These are phyloP conservation scores for Scolecobasidium constrictum DNA, from an alignment of 2,329 filamentous ascomycete species.

Conservation along the genomic window DNA sequence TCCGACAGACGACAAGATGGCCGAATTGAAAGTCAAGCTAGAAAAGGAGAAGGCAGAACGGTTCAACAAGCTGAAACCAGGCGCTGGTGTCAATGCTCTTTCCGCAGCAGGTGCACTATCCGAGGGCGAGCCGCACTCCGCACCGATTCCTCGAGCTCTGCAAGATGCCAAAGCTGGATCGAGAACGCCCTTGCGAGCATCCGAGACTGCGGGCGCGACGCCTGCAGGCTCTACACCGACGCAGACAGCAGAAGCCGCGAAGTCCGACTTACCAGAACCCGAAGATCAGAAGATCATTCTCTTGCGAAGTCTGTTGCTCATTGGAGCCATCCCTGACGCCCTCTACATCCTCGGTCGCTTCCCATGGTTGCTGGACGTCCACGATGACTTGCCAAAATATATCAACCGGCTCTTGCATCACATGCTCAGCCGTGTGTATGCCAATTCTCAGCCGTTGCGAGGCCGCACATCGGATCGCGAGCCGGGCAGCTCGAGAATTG, in stretches of 20 bases:
- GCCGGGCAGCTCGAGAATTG: background rate
- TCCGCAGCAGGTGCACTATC: constrained; percentile 76
- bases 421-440: constrained; percentile 66
- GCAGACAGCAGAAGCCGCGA: constrained; percentile 32
- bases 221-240: constrained; percentile 21
- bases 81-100: constrained; percentile 69
- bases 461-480: constrained; percentile 33
- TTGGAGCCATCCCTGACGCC: constrained; percentile 86
- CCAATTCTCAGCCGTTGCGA: constrained; percentile 36
- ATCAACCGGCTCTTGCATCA: constrained; percentile 80
- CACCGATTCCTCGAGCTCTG: constrained; percentile 21
- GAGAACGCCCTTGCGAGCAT: constrained; percentile 12
- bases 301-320: constrained; percentile 74
- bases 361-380: constrained; percentile 81
- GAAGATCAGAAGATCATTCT: constrained; percentile 80
- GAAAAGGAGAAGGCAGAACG: constrained; percentile 68
- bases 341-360: constrained; percentile 87
- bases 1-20: constrained; percentile 76
- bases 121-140: constrained; percentile 55
- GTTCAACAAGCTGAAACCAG: constrained; percentile 59
- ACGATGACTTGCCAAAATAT: constrained; percentile 67
- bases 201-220: constrained; percentile 10
- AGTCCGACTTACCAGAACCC: constrained; percentile 41
- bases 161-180: constrained; percentile 38
- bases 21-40: constrained; percentile 56